These are phyloP conservation scores for Lasiodiplodia citricola DNA, from an alignment of 2,329 filamentous ascomycete species.

Conservation along the genomic window DNA sequence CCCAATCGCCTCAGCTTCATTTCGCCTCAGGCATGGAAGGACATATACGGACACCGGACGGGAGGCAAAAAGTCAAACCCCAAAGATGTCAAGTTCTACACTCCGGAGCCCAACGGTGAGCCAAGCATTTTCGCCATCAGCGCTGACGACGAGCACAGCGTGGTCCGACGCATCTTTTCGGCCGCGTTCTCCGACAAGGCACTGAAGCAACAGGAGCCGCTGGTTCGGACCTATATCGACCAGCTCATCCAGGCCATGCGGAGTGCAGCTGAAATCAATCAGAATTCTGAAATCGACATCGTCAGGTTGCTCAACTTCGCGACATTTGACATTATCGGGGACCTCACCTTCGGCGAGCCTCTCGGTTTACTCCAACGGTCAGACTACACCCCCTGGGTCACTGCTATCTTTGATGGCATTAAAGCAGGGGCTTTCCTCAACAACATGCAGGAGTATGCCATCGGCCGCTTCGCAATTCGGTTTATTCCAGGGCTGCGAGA, in stretches of 20 bases:
- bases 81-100: conserved; percentile 3
- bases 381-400: conserved; percentile 41
- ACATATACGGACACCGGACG: conserved; percentile 27
- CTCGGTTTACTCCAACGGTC: conserved; percentile 37
- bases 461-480: too few relatives aligned
- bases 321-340: conserved; percentile 42
- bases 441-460: too few relatives aligned
- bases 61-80: conserved; percentile 5
- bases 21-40: conserved; percentile 38
- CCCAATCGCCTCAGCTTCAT: conserved; percentile 52
- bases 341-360: conserved; percentile 39
- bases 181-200: conserved; percentile 40
- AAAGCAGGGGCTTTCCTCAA: conserved; percentile 7
- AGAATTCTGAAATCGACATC: neutral
- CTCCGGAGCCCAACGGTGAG: neutral
- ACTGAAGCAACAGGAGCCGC: conserved; percentile 36
- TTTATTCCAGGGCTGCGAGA: neutral
- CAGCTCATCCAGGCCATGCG: conserved; percentile 35
- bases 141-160: conserved; percentile 28
- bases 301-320: conserved; percentile 29
- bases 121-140: conserved; percentile 28
- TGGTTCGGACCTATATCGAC: conserved; percentile 42
- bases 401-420: conserved; percentile 35
- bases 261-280: neutral
- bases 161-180: conserved; percentile 29